phyloP scores from a whole-genome alignment of 371 early-diverging fungal genomes.

The Rhizomucor pusillus region DNA sequence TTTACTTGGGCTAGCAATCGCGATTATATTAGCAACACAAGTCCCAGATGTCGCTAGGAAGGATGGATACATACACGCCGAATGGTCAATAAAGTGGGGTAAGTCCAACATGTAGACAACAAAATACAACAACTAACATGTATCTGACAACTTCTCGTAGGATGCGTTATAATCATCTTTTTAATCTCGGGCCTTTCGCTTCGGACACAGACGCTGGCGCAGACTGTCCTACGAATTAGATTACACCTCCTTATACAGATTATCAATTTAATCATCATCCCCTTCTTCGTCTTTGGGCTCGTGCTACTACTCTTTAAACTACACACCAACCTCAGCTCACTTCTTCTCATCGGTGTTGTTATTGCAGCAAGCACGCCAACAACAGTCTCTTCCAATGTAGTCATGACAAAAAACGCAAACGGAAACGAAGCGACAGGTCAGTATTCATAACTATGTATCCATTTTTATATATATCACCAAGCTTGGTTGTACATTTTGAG shows the following conservation, averaged over 20 bases:
- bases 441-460: not conserved
- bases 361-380: slow-evolving; percentile 73
- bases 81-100: slow-evolving; percentile 68
- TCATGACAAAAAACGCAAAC: slow-evolving; percentile 73
- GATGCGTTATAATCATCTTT: slow-evolving; percentile 67
- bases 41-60: slow-evolving; percentile 59
- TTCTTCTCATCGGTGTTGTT: slow-evolving; percentile 64
- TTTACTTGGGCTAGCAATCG: slow-evolving; percentile 52
- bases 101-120: slow-evolving; percentile 3
- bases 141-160: slow-evolving; percentile 12
- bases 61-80: slow-evolving; percentile 54
- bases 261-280: slow-evolving; percentile 62
- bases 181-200: slow-evolving; percentile 71
- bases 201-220: slow-evolving; percentile 58
- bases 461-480: no score
- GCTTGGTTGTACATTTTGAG: no score
- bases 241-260: slow-evolving; percentile 65
- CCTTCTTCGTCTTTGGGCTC: slow-evolving; percentile 63
- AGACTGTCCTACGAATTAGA: slow-evolving; percentile 59
- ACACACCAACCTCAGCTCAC: slow-evolving; percentile 47
- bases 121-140: not conserved
- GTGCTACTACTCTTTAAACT: slow-evolving; percentile 47
- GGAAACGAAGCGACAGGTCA: slow-evolving; percentile 69
- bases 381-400: slow-evolving; percentile 76
- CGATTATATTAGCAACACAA: slow-evolving; percentile 56